phyloP scores from a whole-genome alignment of 129 eudicot genomes.

The Tagetes patula region DNA sequence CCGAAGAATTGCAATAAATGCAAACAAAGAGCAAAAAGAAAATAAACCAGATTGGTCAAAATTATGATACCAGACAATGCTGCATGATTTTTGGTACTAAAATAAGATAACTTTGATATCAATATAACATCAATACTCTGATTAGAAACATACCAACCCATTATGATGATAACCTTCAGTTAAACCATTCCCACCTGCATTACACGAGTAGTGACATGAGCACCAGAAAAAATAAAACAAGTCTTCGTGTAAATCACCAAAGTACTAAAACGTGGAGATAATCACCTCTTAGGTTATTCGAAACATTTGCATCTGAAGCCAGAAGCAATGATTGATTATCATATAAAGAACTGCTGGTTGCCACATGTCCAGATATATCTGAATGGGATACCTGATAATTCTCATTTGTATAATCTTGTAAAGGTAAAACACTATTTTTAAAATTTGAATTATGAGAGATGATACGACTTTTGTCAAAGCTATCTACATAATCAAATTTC shows the following conservation, averaged over 20 bases:
- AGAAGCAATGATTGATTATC: constrained; percentile 33
- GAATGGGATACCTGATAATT: constrained; percentile 60
- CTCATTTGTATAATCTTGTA: constrained; percentile 93
- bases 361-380: constrained; percentile 40
- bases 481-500: constrained; percentile 58
- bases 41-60: constrained; percentile 18
- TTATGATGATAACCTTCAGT: constrained; percentile 30
- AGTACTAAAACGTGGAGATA: neutral
- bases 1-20: constrained; percentile 25
- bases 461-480: constrained; percentile 51
- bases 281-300: constrained; percentile 42
- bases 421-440: constrained; percentile 81
- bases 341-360: constrained; percentile 36
- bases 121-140: neutral
- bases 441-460: constrained; percentile 39
- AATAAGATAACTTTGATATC: neutral
- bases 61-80: neutral
- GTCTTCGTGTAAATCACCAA: neutral
- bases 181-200: constrained; percentile 26
- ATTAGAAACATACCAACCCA: constrained; percentile 50
- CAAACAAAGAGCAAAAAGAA: constrained; percentile 4
- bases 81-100: neutral
- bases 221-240: neutral
- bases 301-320: constrained; percentile 22
- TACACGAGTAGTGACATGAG: constrained; percentile 33